phyloP scores from a whole-genome alignment of 192 early-diverging fungal species.

The Podila minutissima region DNA sequence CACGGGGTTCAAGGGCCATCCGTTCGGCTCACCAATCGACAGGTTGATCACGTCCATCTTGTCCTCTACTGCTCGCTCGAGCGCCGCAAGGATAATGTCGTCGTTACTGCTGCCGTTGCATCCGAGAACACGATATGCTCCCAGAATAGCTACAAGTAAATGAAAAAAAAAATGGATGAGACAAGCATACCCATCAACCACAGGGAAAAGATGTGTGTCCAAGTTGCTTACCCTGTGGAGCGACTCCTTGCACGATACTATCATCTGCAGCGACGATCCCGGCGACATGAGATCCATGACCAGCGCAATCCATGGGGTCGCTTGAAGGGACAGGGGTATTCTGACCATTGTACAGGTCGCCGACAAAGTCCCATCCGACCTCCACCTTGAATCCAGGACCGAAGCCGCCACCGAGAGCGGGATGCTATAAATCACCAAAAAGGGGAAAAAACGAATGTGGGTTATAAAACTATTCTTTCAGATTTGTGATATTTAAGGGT shows the following conservation, averaged over 20 bases:
- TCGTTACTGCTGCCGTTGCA: conserved; percentile 71
- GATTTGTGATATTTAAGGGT: neutral
- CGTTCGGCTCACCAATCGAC: conserved; percentile 73
- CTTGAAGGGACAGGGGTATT: conserved; percentile 50
- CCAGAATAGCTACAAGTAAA: conserved; percentile 60
- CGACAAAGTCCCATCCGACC: conserved; percentile 70
- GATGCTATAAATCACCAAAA: conserved; percentile 49
- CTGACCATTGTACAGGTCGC: conserved; percentile 55
- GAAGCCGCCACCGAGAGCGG: conserved; percentile 70
- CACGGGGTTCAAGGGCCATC: conserved; percentile 66
- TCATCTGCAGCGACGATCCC: conserved; percentile 76
- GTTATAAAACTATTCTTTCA: neutral
- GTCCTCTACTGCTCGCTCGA: conserved; percentile 73
- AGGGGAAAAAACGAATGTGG: neutral
- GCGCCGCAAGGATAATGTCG: conserved; percentile 79
- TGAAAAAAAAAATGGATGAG: neutral
- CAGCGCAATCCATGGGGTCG: conserved; percentile 67
- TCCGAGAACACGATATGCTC: conserved; percentile 82
- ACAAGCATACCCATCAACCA: too few relatives aligned
- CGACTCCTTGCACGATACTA: conserved; percentile 71
- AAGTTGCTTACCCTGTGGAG: conserved; percentile 67
- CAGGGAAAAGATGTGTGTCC: too few relatives aligned
- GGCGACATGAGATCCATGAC: conserved; percentile 69
- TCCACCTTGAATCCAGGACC: conserved; percentile 64
- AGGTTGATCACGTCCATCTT: conserved; percentile 84